Evolutionary conservation across 768 basidiomycete genomes (phyloP), one percentile per base, ranked within the genome.

Genomic region (Russula griseocarnosa): DNA sequence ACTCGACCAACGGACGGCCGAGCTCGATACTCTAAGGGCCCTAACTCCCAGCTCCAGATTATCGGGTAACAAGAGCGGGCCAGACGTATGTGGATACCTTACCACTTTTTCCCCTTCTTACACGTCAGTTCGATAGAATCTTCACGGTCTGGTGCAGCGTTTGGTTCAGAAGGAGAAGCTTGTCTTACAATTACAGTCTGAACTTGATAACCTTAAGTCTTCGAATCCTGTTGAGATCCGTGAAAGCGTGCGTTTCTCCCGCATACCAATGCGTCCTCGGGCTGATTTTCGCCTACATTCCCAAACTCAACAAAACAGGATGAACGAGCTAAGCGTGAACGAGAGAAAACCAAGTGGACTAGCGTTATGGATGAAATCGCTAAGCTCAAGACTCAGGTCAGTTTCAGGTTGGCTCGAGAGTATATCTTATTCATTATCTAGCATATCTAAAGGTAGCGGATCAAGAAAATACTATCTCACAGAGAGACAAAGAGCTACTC

Each of bases 111-210:
- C 58, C 58, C 46, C 22, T 47, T 34, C 3, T 52, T 10, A 58
- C 26, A 54, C 52, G 54, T 49, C 67, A 63, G 64, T 69, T 13
- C 64, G 62, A 51, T 75, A 88, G 82, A 86, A 82, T 66, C 80
- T 88, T 61, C 82, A 85, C 66, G 90, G 89, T 1, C 71, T 95
- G 22, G 83, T 93, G 10, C 90, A 92, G 70, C 84, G 90, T 11
- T 78, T 95, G 18, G 83, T 88, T 3, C 82, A 86, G 72, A 94
- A 93, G 72, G 94, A 97, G 76, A 92, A 89, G 70, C 85, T 94
- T 73, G 89, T 92, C 1, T 71, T 84, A 2, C 84, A 86, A 60
- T 79, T 95, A 1, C 86, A 87, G 71, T 80, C 80, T 4, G 88
- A 94, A 70, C 74, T 94, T 22, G 87, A 86, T 60, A 78, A 80